Conservation (phyloP, 225 moss, liverwort and hornwort genomes). For the Takakia lepidozioides region DNA sequence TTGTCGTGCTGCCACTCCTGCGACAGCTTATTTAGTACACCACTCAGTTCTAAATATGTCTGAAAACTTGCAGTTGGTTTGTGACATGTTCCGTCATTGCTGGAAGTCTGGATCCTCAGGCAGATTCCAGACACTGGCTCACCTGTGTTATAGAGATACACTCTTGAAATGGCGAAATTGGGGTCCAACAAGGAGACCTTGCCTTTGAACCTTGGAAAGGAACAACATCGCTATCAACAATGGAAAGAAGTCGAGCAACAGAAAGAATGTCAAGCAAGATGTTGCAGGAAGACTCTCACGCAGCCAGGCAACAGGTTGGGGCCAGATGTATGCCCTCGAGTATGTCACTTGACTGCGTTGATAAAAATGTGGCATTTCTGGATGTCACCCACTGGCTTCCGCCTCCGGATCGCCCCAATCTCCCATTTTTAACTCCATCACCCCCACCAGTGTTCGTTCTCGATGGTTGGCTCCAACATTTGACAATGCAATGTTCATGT, state of each 20-base stretch:
- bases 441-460: slow-evolving; percentile 21
- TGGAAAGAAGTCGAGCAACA: slow-evolving; percentile 14
- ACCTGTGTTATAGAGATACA: slow-evolving; percentile 24
- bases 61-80: no score
- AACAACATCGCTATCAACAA: slow-evolving; percentile 3
- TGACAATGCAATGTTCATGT: slow-evolving; percentile 32
- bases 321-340: slow-evolving; percentile 22
- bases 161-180: slow-evolving; percentile 26
- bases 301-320: slow-evolving; percentile 16
- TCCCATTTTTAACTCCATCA: slow-evolving; percentile 20
- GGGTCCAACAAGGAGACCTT: slow-evolving; percentile 5
- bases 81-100: no score
- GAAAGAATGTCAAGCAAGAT: slow-evolving; percentile 15
- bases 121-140: slow-evolving; percentile 44
- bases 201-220: slow-evolving; percentile 1
- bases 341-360: no score
- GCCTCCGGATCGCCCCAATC: slow-evolving; percentile 26
- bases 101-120: no score
- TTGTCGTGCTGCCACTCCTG: no score
- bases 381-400: slow-evolving; percentile 18
- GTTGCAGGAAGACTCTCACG: slow-evolving; percentile 4
- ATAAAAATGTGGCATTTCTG: no score
- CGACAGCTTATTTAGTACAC: no score
- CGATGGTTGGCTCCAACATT: slow-evolving; percentile 31
- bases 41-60: no score